Evolutionary conservation across 179 eudicot species (phyloP).

Genomic region (Drosera spatulata): DNA sequence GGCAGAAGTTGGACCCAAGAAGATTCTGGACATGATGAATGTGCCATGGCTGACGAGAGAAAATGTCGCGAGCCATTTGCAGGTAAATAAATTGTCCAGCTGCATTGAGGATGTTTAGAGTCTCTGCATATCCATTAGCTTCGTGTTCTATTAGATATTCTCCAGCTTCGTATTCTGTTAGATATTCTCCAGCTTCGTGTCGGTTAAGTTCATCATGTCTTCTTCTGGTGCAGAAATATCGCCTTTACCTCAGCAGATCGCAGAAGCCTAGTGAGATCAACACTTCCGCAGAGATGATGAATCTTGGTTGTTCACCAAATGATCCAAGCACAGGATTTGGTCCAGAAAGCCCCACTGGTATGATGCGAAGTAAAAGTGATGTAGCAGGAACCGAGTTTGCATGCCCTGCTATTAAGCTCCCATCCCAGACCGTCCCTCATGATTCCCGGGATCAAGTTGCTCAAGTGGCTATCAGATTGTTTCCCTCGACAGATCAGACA

Average conservation of each 20-base stretch:
- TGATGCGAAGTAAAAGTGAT: conserved; percentile 30
- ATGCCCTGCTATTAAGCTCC: conserved; percentile 19
- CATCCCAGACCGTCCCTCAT: conserved; percentile 21
- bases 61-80: conserved; percentile 98
- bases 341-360: conserved; percentile 25
- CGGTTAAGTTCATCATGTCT: background rate
- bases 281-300: conserved; percentile 27
- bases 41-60: conserved; percentile 95
- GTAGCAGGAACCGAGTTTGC: conserved; percentile 16
- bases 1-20: conserved; percentile 96
- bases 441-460: conserved; percentile 19
- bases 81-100: conserved; percentile 36
- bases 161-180: conserved; percentile 5
- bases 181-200: too few species aligned
- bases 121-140: too few species aligned
- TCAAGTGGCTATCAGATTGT: conserved; percentile 17
- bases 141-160: too few species aligned
- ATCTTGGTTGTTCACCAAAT: background rate
- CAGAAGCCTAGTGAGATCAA: conserved; percentile 50
- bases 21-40: conserved; percentile 87
- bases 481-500: conserved; percentile 31
- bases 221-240: conserved; percentile 72
- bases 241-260: conserved; percentile 80
- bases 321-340: conserved; percentile 10
- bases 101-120: background rate